Evolutionary conservation across 2,329 filamentous ascomycete genomes (phyloP).

Genomic region (Chrysoporthe cubensis): DNA sequence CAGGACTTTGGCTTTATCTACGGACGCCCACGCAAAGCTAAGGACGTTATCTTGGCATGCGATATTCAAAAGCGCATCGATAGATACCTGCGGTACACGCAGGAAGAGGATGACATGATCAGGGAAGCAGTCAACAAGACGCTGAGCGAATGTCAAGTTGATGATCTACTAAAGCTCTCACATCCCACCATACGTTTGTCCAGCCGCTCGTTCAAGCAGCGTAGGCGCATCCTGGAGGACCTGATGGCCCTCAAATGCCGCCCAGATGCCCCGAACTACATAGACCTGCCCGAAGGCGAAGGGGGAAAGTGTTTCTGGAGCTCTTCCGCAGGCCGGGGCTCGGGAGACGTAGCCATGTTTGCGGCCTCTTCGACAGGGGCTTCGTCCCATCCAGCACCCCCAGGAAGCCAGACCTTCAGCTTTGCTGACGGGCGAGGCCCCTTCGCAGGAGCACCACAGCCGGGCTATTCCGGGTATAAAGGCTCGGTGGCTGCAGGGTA

Average conservation of each 20-base stretch:
- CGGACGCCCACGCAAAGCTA: background rate
- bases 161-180: background rate
- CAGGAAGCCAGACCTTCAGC: too few relatives aligned
- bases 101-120: conserved; percentile 1
- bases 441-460: too few relatives aligned
- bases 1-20: background rate
- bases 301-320: background rate
- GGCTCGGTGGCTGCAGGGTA: too few relatives aligned
- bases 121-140: background rate
- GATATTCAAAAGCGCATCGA: background rate
- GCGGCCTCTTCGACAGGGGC: too few relatives aligned
- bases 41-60: background rate
- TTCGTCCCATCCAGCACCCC: too few relatives aligned
- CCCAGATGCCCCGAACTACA: background rate
- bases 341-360: too few relatives aligned
- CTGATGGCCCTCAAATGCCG: background rate
- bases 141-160: background rate
- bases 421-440: too few relatives aligned
- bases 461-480: too few relatives aligned
- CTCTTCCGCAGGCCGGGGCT: background rate
- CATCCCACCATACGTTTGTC: background rate
- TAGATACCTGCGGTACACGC: background rate
- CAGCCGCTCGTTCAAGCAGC: background rate
- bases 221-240: background rate
- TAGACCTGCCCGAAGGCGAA: background rate